Conservation (phyloP, 805 yeast species). For the Tetrapisispora pingtungensis region DNA sequence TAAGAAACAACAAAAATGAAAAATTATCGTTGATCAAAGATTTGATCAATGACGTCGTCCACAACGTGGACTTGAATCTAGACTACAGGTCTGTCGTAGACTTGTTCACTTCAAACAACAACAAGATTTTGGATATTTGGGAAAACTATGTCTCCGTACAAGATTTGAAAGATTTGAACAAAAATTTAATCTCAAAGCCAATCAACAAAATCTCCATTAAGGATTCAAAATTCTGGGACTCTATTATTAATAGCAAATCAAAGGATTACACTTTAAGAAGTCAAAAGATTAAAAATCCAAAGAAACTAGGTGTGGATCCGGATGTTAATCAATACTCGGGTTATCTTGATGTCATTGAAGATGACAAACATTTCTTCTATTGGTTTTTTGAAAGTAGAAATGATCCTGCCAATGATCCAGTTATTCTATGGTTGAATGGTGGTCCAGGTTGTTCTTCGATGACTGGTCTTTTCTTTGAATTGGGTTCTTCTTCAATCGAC, state of each 20-base stretch:
- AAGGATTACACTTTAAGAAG: slow-evolving; percentile 16
- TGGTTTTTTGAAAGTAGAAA: slow-evolving; percentile 91
- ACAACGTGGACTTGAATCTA: background rate
- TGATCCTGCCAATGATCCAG: slow-evolving; percentile 78
- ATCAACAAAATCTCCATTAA: slow-evolving; percentile 24
- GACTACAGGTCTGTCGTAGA: background rate
- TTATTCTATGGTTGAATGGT: slow-evolving; percentile 83
- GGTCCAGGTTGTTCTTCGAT: slow-evolving; percentile 95
- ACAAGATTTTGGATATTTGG: background rate
- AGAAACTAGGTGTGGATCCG: slow-evolving; percentile 56
- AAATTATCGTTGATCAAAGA: background rate
- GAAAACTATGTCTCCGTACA: background rate
- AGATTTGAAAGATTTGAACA: slow-evolving; percentile 1
- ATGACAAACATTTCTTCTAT: slow-evolving; percentile 77
- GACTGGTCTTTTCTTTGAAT: slow-evolving; percentile 82
- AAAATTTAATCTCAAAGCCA: slow-evolving; percentile 35
- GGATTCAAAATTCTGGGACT: slow-evolving; percentile 12
- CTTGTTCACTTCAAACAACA: background rate
- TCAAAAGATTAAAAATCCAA: slow-evolving; percentile 18
- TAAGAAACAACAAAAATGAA: background rate
- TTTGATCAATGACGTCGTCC: background rate
- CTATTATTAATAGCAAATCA: slow-evolving; percentile 6
- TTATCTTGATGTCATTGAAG: slow-evolving; percentile 61
- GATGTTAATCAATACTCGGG: slow-evolving; percentile 71
- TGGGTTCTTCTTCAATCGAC: slow-evolving; percentile 77